Evolutionary conservation across 306 rosid species (phyloP).

Genomic region (Medicago lupulina): DNA sequence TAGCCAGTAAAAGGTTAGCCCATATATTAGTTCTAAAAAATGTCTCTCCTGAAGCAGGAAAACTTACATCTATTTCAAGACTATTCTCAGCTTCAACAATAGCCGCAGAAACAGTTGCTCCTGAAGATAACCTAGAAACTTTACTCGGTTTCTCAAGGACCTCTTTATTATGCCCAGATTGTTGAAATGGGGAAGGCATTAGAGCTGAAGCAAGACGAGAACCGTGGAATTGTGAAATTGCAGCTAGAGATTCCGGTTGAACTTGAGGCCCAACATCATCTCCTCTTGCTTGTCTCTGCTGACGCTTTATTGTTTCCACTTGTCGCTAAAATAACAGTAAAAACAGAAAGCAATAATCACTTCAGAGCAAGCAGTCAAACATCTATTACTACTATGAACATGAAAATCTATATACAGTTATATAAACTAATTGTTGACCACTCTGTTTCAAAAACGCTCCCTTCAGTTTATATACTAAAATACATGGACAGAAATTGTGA

Average conservation of each 20-base stretch:
- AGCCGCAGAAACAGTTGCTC: conserved; percentile 74
- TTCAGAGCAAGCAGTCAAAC: conserved; percentile 15
- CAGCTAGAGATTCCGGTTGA: conserved; percentile 75
- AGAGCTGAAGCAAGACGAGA: conserved; percentile 96
- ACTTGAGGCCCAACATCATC: conserved; percentile 74
- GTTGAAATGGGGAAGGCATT: conserved; percentile 73
- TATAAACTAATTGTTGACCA: background rate
- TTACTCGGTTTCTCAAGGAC: conserved; percentile 49
- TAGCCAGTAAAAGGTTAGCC: no score
- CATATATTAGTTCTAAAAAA: conserved; percentile 47
- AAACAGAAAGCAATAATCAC: conserved; percentile 6
- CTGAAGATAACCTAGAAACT: conserved; percentile 64
- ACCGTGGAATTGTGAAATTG: conserved; percentile 78
- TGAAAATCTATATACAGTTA: conserved; percentile 6
- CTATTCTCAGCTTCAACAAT: conserved; percentile 86
- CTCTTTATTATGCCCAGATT: conserved; percentile 41
- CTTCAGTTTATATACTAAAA: no score
- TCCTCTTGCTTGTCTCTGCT: conserved; percentile 74
- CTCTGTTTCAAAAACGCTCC: no score
- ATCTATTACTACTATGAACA: conserved; percentile 22
- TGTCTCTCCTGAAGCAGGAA: conserved; percentile 54
- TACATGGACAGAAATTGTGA: background rate
- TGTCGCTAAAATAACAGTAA: conserved; percentile 65
- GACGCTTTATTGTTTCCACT: conserved; percentile 83
- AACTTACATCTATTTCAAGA: conserved; percentile 82